Conservation (phyloP, 768 basidiomycete species). For the Kwoniella sp. region DNA sequence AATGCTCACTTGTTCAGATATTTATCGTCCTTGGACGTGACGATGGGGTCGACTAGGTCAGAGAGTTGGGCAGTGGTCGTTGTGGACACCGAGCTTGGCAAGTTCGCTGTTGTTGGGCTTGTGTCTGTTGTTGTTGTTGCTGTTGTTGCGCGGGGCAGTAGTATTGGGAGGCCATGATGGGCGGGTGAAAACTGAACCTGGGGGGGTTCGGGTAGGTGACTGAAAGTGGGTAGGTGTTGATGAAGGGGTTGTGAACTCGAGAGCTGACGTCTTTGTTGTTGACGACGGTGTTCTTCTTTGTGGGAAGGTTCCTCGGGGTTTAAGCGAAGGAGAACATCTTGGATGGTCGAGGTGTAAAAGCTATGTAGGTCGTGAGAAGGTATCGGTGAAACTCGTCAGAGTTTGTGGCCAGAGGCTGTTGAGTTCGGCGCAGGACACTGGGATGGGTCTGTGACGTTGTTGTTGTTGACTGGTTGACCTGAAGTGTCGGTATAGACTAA, state of each 20-base stretch:
- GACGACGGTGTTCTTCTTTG: slow-evolving; percentile 16
- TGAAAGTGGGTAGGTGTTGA: slow-evolving; percentile 9
- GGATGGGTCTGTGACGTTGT: background rate
- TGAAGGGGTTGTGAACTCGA: too few species aligned
- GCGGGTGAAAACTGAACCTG: slow-evolving; percentile 21
- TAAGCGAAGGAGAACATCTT: slow-evolving; percentile 33
- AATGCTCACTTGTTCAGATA: slow-evolving; percentile 4
- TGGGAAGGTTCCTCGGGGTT: slow-evolving; percentile 11
- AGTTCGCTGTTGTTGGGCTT: slow-evolving; percentile 16
- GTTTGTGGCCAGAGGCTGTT: slow-evolving; percentile 8
- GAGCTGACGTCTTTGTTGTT: too few species aligned
- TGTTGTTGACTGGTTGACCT: background rate
- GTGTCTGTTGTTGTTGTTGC: slow-evolving; percentile 11
- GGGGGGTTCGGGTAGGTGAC: slow-evolving; percentile 3
- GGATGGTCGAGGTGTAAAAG: slow-evolving; percentile 21
- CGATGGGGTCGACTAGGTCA: slow-evolving; percentile 18
- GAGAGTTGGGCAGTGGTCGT: slow-evolving; percentile 21
- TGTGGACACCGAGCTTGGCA: slow-evolving; percentile 25
- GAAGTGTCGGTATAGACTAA: background rate
- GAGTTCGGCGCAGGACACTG: too few species aligned
- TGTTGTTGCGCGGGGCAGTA: slow-evolving; percentile 1
- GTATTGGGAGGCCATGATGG: slow-evolving; percentile 29
- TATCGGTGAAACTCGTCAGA: background rate
- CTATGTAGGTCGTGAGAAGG: slow-evolving; percentile 7
- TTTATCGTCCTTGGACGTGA: slow-evolving; percentile 19